Evolutionary conservation across 177 flowering plant genomes (phyloP).

Genomic region (Telopea speciosissima): DNA sequence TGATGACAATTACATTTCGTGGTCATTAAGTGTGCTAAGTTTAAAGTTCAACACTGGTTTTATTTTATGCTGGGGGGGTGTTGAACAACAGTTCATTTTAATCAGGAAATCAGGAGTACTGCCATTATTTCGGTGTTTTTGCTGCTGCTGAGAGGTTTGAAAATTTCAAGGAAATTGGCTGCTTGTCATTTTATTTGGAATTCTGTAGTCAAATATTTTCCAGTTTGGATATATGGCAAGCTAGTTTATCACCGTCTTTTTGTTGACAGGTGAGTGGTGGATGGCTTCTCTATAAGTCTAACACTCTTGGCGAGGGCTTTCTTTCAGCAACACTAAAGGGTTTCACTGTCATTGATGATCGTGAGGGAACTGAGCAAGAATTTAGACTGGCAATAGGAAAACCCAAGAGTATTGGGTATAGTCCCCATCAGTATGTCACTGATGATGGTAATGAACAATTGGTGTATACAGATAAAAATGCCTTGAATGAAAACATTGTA

Average conservation of each 20-base stretch:
- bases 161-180: background rate
- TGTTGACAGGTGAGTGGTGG: conserved; percentile 57
- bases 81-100: no score
- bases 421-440: conserved; percentile 7
- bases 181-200: background rate
- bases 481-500: conserved; percentile 12
- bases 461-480: conserved; percentile 16
- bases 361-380: conserved; percentile 73
- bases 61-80: no score
- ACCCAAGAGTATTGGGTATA: conserved; percentile 35
- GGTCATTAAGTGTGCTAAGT: no score
- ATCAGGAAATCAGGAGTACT: background rate
- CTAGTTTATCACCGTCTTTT: background rate
- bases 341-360: conserved; percentile 81
- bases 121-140: background rate
- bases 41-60: no score
- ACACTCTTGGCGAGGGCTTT: conserved; percentile 61
- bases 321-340: conserved; percentile 73
- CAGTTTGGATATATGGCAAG: background rate
- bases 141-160: background rate
- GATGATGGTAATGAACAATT: conserved; percentile 14
- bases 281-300: conserved; percentile 85
- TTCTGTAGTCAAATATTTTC: background rate
- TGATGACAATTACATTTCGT: no score
- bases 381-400: conserved; percentile 74